Evolutionary conservation across 805 yeast genomes (phyloP).

Genomic region (Brettanomyces custersianus): DNA sequence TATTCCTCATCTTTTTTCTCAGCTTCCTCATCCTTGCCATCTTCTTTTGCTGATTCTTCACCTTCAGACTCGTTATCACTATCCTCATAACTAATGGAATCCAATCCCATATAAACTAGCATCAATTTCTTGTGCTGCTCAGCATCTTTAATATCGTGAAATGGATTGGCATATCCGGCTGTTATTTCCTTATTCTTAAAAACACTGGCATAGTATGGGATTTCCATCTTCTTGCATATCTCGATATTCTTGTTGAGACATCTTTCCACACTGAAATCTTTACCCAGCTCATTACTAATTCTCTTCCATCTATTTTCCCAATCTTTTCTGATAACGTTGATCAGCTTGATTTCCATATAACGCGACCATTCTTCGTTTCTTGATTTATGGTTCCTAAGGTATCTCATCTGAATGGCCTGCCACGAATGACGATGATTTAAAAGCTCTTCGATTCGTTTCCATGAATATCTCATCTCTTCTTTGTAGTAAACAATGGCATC

Average conservation of each 20-base stretch:
- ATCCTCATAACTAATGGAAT: slow-evolving; percentile 25
- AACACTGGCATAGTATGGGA: slow-evolving; percentile 15
- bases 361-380: slow-evolving; percentile 27
- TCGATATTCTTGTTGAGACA: slow-evolving; percentile 24
- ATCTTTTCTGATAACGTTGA: slow-evolving; percentile 26
- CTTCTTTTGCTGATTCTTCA: not conserved
- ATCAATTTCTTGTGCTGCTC: slow-evolving; percentile 26
- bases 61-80: slow-evolving; percentile 16
- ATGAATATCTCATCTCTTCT: slow-evolving; percentile 28
- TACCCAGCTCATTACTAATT: slow-evolving; percentile 24
- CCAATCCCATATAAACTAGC: slow-evolving; percentile 29
- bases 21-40: not conserved
- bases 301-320: slow-evolving; percentile 34
- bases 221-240: slow-evolving; percentile 24
- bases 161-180: slow-evolving; percentile 17
- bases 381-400: slow-evolving; percentile 30
- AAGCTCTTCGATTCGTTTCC: slow-evolving; percentile 29
- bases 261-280: slow-evolving; percentile 21
- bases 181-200: slow-evolving; percentile 22
- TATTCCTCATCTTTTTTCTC: not conserved
- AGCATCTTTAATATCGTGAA: slow-evolving; percentile 22
- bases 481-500: slow-evolving; percentile 27
- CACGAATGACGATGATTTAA: slow-evolving; percentile 28
- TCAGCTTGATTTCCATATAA: slow-evolving; percentile 25
- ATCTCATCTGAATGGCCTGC: slow-evolving; percentile 41